phyloP scores from a whole-genome alignment of 2,329 filamentous ascomycete species.

The Talaromyces sp. region DNA sequence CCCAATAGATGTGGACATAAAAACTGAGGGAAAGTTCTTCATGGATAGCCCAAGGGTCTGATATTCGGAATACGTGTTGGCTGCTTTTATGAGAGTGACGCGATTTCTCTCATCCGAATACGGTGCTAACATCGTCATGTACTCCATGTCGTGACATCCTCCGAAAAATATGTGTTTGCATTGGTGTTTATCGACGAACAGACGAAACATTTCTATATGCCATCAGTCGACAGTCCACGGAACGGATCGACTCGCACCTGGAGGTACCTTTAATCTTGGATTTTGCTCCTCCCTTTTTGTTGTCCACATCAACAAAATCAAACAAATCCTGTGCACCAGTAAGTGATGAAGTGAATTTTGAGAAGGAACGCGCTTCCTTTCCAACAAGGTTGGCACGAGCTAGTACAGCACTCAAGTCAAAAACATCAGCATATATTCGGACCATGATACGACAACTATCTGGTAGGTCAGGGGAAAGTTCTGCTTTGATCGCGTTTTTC shows the following conservation, averaged over 20 bases:
- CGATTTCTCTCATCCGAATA: neutral
- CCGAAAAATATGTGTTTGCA: constrained; percentile 65
- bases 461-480: neutral
- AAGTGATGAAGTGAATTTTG: neutral
- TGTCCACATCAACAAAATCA: neutral
- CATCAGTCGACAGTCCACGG: neutral
- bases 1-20: neutral
- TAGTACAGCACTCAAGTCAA: neutral
- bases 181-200: constrained; percentile 57
- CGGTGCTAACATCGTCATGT: constrained; percentile 50
- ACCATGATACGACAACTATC: neutral
- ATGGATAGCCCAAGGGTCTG: neutral
- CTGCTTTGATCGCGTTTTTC: neutral
- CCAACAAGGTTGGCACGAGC: neutral
- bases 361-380: neutral
- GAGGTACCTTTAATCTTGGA: neutral
- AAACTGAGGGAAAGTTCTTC: neutral
- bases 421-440: neutral
- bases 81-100: neutral
- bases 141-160: constrained; percentile 59
- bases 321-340: neutral
- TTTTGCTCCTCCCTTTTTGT: neutral
- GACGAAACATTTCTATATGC: constrained; percentile 32
- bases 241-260: neutral
- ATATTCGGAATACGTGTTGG: neutral